phyloP scores from a whole-genome alignment of 768 basidiomycete species.

The Calocybe cyanea region DNA sequence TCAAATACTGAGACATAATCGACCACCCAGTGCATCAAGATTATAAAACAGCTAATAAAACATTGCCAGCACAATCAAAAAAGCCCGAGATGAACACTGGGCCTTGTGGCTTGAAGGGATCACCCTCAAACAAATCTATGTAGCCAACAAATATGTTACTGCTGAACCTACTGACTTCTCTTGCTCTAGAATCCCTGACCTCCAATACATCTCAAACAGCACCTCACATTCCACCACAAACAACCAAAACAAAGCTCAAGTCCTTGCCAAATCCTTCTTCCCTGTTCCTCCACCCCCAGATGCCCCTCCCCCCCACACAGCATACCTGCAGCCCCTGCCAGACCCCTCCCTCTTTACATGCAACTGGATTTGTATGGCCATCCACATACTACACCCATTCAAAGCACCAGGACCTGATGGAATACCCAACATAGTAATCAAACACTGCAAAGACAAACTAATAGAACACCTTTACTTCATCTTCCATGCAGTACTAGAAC shows the following conservation, averaged over 20 bases:
- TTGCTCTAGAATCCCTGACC: slow-evolving; percentile 1
- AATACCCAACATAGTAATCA: slow-evolving; percentile 21
- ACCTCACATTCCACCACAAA: neutral
- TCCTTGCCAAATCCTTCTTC: slow-evolving; percentile 14
- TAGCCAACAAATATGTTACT: slow-evolving; percentile 2
- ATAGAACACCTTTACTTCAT: slow-evolving; percentile 15
- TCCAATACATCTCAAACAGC: neutral
- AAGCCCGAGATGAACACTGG: neutral
- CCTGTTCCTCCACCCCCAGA: slow-evolving; percentile 11
- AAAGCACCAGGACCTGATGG: slow-evolving; percentile 24
- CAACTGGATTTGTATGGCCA: slow-evolving; percentile 4
- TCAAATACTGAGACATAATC: neutral
- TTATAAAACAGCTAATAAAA: neutral
- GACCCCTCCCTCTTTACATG: slow-evolving; percentile 1
- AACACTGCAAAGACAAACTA: slow-evolving; percentile 7
- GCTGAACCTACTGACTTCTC: slow-evolving; percentile 1
- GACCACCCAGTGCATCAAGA: neutral
- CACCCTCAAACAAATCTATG: neutral
- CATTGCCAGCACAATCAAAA: neutral
- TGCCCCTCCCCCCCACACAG: slow-evolving; percentile 1
- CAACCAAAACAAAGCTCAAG: slow-evolving; percentile 2
- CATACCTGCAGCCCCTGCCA: slow-evolving; percentile 9
- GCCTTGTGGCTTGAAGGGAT: slow-evolving; percentile 4
- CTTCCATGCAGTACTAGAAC: slow-evolving; percentile 24
- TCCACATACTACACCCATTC: slow-evolving; percentile 18